These are phyloP conservation scores for Neospermospora avenae DNA, from an alignment of 2,329 filamentous ascomycete species.

Conservation along the genomic window DNA sequence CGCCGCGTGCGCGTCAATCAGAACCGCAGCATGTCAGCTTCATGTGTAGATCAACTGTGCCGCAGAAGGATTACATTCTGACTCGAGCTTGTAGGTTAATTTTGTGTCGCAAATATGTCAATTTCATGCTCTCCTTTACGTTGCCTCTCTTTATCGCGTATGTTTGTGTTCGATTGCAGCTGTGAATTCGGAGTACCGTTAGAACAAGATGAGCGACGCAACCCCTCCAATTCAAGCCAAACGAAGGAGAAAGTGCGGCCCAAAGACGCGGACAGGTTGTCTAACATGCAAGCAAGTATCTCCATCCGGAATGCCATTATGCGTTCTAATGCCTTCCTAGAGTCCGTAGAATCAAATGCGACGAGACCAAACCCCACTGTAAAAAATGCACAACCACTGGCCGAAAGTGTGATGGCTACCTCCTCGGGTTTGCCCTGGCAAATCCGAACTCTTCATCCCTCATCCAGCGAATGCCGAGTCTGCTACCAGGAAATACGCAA, in stretches of 20 bases:
- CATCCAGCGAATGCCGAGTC: conserved; percentile 21
- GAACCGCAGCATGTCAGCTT: not conserved
- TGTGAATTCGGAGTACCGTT: not conserved
- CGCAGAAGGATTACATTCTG: not conserved
- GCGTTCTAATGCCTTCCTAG: conserved; percentile 12
- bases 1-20: not conserved
- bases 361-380: conserved; percentile 28
- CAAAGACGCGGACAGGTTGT: conserved; percentile 26
- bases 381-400: conserved; percentile 26
- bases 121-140: not conserved
- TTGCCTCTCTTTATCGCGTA: not conserved
- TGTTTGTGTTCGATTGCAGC: not conserved
- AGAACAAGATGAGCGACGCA: not conserved
- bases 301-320: not conserved
- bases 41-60: not conserved
- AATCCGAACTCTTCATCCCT: conserved; percentile 8
- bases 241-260: conserved; percentile 18
- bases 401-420: conserved; percentile 29
- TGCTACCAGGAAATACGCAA: conserved; percentile 23
- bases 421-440: conserved; percentile 3
- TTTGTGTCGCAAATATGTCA: not conserved
- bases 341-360: conserved; percentile 30
- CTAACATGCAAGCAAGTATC: conserved; percentile 29
- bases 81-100: not conserved
- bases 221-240: not conserved